A percentile compares a stretch with the other conserved stretches of the same genome.
Evolutionary conservation across 148 eudicot species (phyloP).

Genomic region (Dianthus caryophyllus): DNA sequence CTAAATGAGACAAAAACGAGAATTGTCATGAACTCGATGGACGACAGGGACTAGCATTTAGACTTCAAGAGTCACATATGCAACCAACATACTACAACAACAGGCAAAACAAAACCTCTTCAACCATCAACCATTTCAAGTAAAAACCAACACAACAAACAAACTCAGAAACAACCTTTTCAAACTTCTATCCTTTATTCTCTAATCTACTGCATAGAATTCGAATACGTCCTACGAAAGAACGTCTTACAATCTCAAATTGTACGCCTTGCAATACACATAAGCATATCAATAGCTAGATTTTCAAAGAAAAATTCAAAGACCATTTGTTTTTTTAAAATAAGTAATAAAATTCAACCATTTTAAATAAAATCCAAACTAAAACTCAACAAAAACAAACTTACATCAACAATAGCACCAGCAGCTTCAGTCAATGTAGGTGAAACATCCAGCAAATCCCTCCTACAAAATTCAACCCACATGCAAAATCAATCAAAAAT

Average conservation of each 20-base stretch:
- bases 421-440: conserved; percentile 90
- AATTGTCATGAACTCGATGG: too few relatives aligned
- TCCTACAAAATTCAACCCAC: conserved; percentile 32
- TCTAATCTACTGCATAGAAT: neutral
- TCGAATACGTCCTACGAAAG: too few relatives aligned
- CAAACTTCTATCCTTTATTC: neutral
- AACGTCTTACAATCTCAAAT: too few relatives aligned
- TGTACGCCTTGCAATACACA: too few relatives aligned
- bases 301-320: too few relatives aligned
- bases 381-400: conserved; percentile 6
- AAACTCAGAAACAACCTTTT: too few relatives aligned
- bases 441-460: conserved; percentile 90
- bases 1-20: too few relatives aligned
- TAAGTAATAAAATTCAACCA: neutral
- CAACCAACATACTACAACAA: neutral
- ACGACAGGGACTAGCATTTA: too few relatives aligned
- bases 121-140: neutral
- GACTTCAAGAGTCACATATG: neutral
- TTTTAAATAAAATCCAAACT: neutral
- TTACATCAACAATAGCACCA: conserved; percentile 94
- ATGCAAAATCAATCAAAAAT: neutral
- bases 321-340: too few relatives aligned
- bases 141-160: too few relatives aligned
- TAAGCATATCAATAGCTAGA: too few relatives aligned
- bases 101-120: neutral